Evolutionary conservation across 1,284 basidiomycete species (phyloP).

Genomic region (Marasmius fiardii): DNA sequence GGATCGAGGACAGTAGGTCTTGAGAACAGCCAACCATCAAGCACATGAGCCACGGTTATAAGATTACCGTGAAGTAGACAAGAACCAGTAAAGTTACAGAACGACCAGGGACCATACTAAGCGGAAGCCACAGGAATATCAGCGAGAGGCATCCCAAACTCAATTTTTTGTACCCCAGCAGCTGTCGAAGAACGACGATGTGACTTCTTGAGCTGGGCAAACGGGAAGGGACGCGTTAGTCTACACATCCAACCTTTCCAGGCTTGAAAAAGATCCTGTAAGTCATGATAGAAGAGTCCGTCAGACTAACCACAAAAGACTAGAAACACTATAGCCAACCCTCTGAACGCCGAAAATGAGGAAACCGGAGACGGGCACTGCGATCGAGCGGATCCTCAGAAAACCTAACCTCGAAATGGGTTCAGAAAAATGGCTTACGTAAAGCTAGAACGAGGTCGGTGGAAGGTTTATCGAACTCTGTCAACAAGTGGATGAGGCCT

Average conservation of each 20-base stretch:
- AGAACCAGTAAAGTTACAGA: no score
- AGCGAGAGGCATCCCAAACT: not conserved
- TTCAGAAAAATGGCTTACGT: constrained; percentile 1
- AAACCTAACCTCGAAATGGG: not conserved
- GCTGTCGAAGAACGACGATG: not conserved
- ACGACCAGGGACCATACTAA: not conserved
- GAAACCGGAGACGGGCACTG: constrained; percentile 11
- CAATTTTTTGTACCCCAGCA: not conserved
- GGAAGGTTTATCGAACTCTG: not conserved
- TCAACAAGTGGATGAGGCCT: constrained; percentile 12
- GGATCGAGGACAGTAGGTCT: no score
- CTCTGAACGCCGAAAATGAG: constrained; percentile 14
- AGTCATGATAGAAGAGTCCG: not conserved
- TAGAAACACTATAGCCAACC: not conserved
- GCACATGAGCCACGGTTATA: no score
- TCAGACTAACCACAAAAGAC: not conserved
- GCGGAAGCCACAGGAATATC: not conserved
- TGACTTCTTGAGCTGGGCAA: not conserved
- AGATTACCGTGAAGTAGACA: no score
- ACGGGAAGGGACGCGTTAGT: not conserved
- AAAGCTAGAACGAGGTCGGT: constrained; percentile 10
- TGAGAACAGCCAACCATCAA: no score
- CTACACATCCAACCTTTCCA: not conserved
- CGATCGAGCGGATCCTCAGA: no score
- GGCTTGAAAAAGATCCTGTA: constrained; percentile 13